Evolutionary conservation across 2,329 filamentous ascomycete species (phyloP).

Genomic region (Polytolypa hystricis): DNA sequence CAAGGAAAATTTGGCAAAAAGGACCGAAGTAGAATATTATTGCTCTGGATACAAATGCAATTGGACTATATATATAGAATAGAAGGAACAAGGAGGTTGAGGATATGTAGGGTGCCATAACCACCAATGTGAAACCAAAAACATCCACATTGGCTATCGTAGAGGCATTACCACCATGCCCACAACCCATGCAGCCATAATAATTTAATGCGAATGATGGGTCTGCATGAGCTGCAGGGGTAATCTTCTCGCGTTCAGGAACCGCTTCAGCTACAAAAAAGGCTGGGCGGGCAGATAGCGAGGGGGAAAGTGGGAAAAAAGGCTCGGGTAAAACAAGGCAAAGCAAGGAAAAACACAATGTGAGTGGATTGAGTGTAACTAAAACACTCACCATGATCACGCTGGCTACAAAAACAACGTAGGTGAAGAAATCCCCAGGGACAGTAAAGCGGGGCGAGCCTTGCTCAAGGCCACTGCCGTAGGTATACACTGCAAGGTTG

Average conservation of each 20-base stretch:
- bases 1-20: no score
- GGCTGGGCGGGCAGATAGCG: conserved; percentile 72
- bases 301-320: conserved; percentile 35
- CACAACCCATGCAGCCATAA: conserved; percentile 53
- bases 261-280: conserved; percentile 59
- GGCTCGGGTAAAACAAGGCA: conserved; percentile 14
- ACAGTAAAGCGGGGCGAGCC: conserved; percentile 59
- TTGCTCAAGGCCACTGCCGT: conserved; percentile 62
- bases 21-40: no score
- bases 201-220: conserved; percentile 57
- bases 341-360: conserved; percentile 10
- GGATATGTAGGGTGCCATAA: conserved; percentile 53
- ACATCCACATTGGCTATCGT: conserved; percentile 46
- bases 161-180: conserved; percentile 66
- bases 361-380: conserved; percentile 6
- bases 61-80: not conserved
- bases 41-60: no score
- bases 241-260: conserved; percentile 75
- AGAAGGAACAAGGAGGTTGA: conserved; percentile 8
- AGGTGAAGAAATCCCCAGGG: conserved; percentile 71
- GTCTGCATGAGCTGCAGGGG: conserved; percentile 52
- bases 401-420: conserved; percentile 60
- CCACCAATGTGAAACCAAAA: conserved; percentile 47
- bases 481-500: conserved; percentile 54
- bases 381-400: conserved; percentile 64